Base-by-base conservation (phyloP, 164 flowering plant species). In the Annona squamosa region DNA sequence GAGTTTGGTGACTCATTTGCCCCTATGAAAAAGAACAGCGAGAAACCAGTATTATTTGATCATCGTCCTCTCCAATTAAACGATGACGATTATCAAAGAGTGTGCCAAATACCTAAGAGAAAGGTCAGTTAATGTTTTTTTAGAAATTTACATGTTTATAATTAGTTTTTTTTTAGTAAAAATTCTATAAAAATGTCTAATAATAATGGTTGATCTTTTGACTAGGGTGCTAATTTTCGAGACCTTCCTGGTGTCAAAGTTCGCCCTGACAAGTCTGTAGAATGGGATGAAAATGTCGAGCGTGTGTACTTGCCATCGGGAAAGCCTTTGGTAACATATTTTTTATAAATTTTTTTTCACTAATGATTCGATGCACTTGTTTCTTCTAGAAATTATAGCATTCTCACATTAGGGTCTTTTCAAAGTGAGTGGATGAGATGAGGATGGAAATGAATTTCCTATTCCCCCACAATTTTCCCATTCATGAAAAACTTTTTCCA, bases 141-240 rank as follows among this genome's bases (percentile, higher is more conserved):
- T 1, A 26, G 1, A n/a, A 3, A 63, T 43, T 48, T 3, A 37
- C 46, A 52, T 17, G 52, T 9, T 19, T 16, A 61, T 59, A 26
- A 26, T 26, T 26, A 26, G 37, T 61, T 13, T 13, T 45, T 45
- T n/a, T 62, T 3, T n/a, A 41, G n/a, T 42, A n/a, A 6, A 12
- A 47, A 18, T 47, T 72, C 52, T 26, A 18, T 48, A 2, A 46
- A 26, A 44, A 44, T 46, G 48, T 44, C 13, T 46, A 68, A 16
- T 68, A 18, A 26, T 26, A 26, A 26, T 26, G 37, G 37, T 26
- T 16, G 7, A 62, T 47, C 43, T 65, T 65, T 10, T 7, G 17
- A 52, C 59, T 52, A 92, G 98, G 96, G 97, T 12, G 99, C 97
- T 42, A 85, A 85, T 63, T 94, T 90, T 37, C 83, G 99, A 71